Evolutionary conservation across 768 basidiomycete species (phyloP).

Genomic region (Serendipita vermifera): DNA sequence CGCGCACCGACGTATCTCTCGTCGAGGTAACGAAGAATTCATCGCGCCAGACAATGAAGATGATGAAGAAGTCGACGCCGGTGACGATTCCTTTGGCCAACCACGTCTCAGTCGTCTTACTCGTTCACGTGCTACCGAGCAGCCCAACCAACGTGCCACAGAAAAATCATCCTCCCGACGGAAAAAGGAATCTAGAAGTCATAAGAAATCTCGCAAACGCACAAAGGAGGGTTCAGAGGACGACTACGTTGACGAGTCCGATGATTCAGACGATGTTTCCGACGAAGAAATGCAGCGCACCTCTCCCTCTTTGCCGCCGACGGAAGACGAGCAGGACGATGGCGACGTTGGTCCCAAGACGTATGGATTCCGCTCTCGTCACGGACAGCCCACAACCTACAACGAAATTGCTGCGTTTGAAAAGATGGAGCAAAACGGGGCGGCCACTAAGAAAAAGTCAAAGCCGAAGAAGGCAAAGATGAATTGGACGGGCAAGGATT

Average conservation of each 20-base stretch:
- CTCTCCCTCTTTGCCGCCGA: neutral
- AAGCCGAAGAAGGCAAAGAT: constrained; percentile 21
- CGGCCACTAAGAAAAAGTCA: constrained; percentile 8
- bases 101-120: neutral
- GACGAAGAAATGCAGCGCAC: constrained; percentile 21
- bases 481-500: constrained; percentile 29
- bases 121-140: neutral
- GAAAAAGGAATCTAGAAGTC: no score
- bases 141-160: neutral
- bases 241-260: constrained; percentile 21
- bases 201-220: neutral
- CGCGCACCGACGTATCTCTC: neutral
- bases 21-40: constrained; percentile 16
- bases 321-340: constrained; percentile 20
- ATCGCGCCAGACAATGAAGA: constrained; percentile 14
- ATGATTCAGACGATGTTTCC: constrained; percentile 20
- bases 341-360: constrained; percentile 27
- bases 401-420: constrained; percentile 12
- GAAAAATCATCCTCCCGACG: neutral
- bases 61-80: constrained; percentile 12
- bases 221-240: constrained; percentile 21
- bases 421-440: constrained; percentile 8
- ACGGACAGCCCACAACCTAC: constrained; percentile 17
- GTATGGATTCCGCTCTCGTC: constrained; percentile 26
- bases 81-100: constrained; percentile 9